Base-by-base conservation (phyloP, 2,329 filamentous ascomycete genomes). In the Talaromyces sp. region DNA sequence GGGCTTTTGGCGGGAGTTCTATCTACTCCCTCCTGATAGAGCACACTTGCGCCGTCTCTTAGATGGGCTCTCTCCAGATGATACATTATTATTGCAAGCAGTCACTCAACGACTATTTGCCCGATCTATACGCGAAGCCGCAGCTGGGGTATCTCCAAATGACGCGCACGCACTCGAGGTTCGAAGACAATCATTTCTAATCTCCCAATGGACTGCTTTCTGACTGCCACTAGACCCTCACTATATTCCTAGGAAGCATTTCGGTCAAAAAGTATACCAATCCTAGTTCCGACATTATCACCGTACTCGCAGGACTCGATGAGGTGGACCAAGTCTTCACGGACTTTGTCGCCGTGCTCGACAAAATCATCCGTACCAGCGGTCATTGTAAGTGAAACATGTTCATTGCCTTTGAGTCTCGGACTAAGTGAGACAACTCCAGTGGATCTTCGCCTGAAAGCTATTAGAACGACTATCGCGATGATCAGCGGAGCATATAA, bases 1-100 rank as follows among this genome's bases (percentile, higher is more conserved):
- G 61, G 93, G 91, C 43, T 99, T 97, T 77, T 99, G 94, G 94
- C 83, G 85, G 64, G 94, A 97, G 75, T 91, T 99, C 76, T 99
- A 99, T 73, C 82, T 99, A 37, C 80, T 97, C 59, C 86, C 86
- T 62, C 92, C 93, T 21, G 91, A 97, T 70, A 81, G 84, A 56
- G 72, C 79, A 4, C 82, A 85, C 51, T 77, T 99, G 63, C 83
- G 84, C 70, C 78, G 77, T 52, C 82, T 91, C 50, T 78, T 99
- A 61, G 83, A 86, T 62, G 78, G 81, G n/a, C 78, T 94, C 40
- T 81, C 83, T 53, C 84, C 91, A 5, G 86, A 89, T 64, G 86
- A 92, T 65, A 80, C 96, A 62, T 79, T 97, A 41, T 84, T 87
- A 59, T 77, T 89, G 50, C 64, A 84, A 80, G 73, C 77, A 57